Evolutionary conservation across 148 eudicot genomes (phyloP), one percentile per base, ranked within the genome.

Genomic region (Linanthus parryae): DNA sequence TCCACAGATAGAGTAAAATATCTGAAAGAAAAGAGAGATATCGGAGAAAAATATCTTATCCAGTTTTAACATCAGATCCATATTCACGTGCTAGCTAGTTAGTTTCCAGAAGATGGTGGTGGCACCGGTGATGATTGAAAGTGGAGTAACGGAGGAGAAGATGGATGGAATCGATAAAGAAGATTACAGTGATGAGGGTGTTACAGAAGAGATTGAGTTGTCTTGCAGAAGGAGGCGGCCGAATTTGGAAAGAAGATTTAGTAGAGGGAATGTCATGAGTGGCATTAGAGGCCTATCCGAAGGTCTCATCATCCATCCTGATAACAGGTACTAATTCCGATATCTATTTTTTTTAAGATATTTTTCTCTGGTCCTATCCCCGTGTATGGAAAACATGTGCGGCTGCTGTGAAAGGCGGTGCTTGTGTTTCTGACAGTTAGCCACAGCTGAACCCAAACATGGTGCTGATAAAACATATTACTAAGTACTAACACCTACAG

Each of bases 321-420:
- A 81, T 5, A 73, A 67, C 73, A 78, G 78, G 84, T 84, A 52
- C 7, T n/a, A n/a, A n/a, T n/a, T n/a, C n/a, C n/a, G n/a, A n/a
- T n/a, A n/a, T n/a, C n/a, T n/a, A n/a, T n/a, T n/a, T n/a, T n/a
- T n/a, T n/a, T n/a, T n/a, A n/a, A n/a, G n/a, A n/a, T n/a, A n/a
- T n/a, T n/a, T n/a, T n/a, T n/a, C n/a, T n/a, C n/a, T n/a, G n/a
- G n/a, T n/a, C n/a, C n/a, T n/a, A n/a, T n/a, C n/a, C n/a, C n/a
- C n/a, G n/a, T n/a, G n/a, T n/a, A n/a, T n/a, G n/a, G n/a, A 31
- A 4, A 5, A 5, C 10, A 31, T 4, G 10, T 31, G 5, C 10
- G 5, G 5, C 7, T 4, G 7, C 10, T 10, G 5, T 10, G 7
- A 4, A 31, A 31, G 10, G 5, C 35, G 35, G 7, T 10, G 35